Evolutionary conservation across 257 asterid species (phyloP), one percentile per base, ranked within the genome.

Genomic region (Hygrophila difformis): DNA sequence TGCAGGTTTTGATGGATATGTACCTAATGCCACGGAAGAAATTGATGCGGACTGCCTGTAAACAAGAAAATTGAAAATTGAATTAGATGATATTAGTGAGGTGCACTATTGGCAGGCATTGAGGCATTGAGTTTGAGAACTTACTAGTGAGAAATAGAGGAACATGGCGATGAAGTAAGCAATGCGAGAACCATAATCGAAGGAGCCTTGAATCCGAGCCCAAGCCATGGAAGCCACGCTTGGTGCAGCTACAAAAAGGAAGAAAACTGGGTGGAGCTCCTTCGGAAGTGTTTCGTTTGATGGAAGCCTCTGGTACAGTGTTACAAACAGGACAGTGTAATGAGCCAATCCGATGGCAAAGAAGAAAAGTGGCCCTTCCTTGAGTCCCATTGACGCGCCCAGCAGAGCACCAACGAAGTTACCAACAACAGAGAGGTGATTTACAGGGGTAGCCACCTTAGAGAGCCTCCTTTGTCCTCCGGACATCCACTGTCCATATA

Each of bases 401-500:
- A 82, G 81, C 78, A 82, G 45, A 8, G 93, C 77, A 5, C 93
- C 89, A 1, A 78, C 86, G 49, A 82, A 82, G 46, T 82, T 82
- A 12, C 93, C 93, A 0, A 82, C 89, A 7, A 82, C 17, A 0
- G 93, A 65, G 2, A 78, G 70, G 62, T 82, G 93, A 29, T 78
- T 82, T 0, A 88, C 70, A 0, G 93, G 89, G 49, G 78, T 82
- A 1, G 93, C 93, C 40, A 82, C 89, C 49, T 73, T 78, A 0
- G 93, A 82, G n/a, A 82, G 79, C 73, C 86, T 65, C 44, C 86
- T 50, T 47, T 75, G 76, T 2, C 93, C 89, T 13, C 93, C 93
- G 0, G 86, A 82, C 89, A 75, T 78, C 93, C 93, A 82, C 53
- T 78, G 86, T 6, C 93, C 93, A 17, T 82, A 82, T 15, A 82